These are phyloP conservation scores for Suillus brevipes DNA, from an alignment of 768 basidiomycete genomes.

Conservation along the genomic window DNA sequence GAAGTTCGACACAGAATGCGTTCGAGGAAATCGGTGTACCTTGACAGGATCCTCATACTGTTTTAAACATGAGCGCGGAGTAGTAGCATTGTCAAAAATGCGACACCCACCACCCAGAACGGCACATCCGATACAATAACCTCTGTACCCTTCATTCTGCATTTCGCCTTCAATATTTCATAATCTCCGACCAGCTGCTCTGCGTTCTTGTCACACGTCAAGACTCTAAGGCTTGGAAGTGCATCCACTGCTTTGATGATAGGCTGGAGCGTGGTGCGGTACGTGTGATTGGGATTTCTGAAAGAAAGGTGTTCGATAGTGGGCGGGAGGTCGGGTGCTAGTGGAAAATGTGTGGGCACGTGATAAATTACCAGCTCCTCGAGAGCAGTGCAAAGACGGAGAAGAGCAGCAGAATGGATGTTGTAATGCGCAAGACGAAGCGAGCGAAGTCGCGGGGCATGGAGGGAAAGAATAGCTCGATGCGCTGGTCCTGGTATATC, in stretches of 20 bases:
- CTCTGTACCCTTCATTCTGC: constrained; percentile 25
- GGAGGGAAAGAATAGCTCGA: constrained; percentile 23
- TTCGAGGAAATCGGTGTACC: constrained; percentile 37
- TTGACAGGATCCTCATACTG: constrained; percentile 42
- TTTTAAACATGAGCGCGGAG: not conserved
- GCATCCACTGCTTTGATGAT: constrained; percentile 33
- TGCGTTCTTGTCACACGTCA: constrained; percentile 37
- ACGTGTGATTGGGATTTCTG: constrained; percentile 16
- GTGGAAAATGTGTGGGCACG: constrained; percentile 33
- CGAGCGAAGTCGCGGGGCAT: constrained; percentile 41
- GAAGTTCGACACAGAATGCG: constrained; percentile 40
- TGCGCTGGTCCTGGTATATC: constrained; percentile 27
- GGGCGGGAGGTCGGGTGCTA: constrained; percentile 34
- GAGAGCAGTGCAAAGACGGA: constrained; percentile 38
- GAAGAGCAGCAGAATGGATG: constrained; percentile 31
- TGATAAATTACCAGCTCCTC: constrained; percentile 42
- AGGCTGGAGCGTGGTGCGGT: constrained; percentile 24
- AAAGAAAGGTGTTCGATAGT: constrained; percentile 43
- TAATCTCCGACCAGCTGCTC: constrained; percentile 21
- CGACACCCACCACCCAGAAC: constrained; percentile 37
- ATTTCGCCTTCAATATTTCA: constrained; percentile 25
- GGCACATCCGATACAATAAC: constrained; percentile 31
- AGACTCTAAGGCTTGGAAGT: constrained; percentile 35
- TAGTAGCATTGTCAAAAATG: not conserved
- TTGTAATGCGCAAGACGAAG: constrained; percentile 42